Base-by-base conservation (phyloP, 2,329 filamentous ascomycete species). In the Chaetomiaceae sp. region DNA sequence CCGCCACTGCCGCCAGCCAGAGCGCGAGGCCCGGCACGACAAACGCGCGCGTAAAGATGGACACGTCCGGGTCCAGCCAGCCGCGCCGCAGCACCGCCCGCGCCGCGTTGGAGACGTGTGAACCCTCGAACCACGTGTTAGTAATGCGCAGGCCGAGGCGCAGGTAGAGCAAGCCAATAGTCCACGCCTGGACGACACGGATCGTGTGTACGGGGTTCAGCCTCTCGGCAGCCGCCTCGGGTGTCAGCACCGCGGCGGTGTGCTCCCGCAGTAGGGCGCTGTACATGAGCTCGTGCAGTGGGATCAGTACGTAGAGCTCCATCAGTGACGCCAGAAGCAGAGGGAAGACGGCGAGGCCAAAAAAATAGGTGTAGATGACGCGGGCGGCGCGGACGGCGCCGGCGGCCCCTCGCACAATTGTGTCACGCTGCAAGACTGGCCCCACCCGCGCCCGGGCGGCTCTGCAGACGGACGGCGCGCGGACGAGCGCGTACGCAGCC, bases 131-230 rank as follows among this genome's bases (percentile, higher is more conserved):
- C 58, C 83, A 76, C 11, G 84, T 71, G 18, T 83, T 73, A 20
- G 89, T 73, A 57, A 88, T 68, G 32, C 85, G 83, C 14, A 81
- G 76, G 1, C 79, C 79, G 58, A 97, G 80, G 54, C 95, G 90
- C 24, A 94, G 76, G 64, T 95, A 96, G 3, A 98, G 75, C 18
- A 98, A 77, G 4, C 93, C 93, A 1, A 98, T 73, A 0, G 90
- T 95, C 89, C 91, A 98, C 48, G 90, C 84, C 62, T 97, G 91
- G 34, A 97, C 83, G 51, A 97, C 75, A 52, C 94, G 85, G 34
- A 97, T 79, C 7, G 83, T 86, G 60, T 94, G 88, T 14, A 64
- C 42, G 69, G 72, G 37, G 10, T 53, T 53, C 29, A 32, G 29
- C 29, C 3, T n/a, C 29, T n/a, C 4, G 29, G n/a, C 29, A 3